Conservation (phyloP, 2,329 filamentous ascomycete genomes). For the Epichloe festucae region DNA sequence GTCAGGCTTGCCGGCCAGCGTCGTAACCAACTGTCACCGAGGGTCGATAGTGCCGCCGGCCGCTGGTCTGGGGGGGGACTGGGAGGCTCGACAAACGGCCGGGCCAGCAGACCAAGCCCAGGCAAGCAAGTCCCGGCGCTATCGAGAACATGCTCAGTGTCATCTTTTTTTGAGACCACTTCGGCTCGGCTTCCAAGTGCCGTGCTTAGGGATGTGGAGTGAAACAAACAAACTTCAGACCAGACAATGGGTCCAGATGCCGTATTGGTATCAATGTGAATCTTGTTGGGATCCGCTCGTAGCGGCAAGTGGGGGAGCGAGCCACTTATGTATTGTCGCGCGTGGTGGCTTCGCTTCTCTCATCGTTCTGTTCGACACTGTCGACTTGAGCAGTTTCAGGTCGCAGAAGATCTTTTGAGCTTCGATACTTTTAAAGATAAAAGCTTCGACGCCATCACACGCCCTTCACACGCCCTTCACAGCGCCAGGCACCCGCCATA, state of each 20-base stretch:
- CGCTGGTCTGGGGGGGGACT: too few relatives aligned
- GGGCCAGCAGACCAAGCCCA: background rate
- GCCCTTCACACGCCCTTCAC: too few relatives aligned
- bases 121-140: background rate
- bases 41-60: background rate
- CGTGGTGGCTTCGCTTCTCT: background rate
- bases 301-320: background rate
- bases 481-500: too few relatives aligned
- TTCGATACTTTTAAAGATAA: too few relatives aligned
- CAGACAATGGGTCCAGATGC: background rate
- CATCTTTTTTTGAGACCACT: background rate
- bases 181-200: constrained; percentile 1
- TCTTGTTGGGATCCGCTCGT: background rate
- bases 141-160: background rate
- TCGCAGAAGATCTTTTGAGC: background rate
- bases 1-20: too few relatives aligned
- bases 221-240: background rate
- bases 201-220: background rate
- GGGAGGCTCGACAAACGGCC: background rate
- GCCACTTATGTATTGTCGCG: background rate
- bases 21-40: background rate
- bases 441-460: too few relatives aligned
- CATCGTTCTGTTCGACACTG: too few relatives aligned
- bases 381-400: background rate
- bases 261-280: background rate